Conservation (phyloP, 352 stramenopile genomes). For the Pythium dissimile region DNA sequence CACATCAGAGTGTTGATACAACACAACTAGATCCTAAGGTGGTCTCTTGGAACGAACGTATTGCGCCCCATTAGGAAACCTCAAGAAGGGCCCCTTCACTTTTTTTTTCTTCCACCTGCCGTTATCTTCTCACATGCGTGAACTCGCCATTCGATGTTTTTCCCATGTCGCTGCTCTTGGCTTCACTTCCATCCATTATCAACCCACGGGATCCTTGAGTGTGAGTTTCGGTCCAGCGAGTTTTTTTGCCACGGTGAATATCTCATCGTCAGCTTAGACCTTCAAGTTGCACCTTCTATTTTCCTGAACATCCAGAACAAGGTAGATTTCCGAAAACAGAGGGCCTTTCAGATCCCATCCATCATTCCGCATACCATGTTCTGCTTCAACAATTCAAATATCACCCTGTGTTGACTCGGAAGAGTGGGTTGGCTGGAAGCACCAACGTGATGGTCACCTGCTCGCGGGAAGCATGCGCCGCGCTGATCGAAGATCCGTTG, state of each 20-base stretch:
- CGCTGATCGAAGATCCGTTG: not conserved
- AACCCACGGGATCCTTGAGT: not conserved
- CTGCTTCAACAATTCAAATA: not conserved
- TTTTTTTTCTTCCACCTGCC: too few species aligned
- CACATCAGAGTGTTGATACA: too few species aligned
- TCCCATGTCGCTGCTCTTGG: not conserved
- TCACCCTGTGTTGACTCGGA: not conserved
- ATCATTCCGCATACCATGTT: too few species aligned
- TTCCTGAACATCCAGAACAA: not conserved
- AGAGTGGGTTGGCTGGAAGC: not conserved
- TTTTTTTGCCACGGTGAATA: slow-evolving; percentile 2
- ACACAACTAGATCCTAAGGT: too few species aligned
- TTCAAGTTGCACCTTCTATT: slow-evolving; percentile 12
- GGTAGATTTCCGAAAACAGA: too few species aligned
- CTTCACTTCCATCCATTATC: slow-evolving; percentile 8
- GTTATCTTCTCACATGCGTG: not conserved
- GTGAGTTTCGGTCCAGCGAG: slow-evolving; percentile 7
- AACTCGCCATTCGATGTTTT: too few species aligned
- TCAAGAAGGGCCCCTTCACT: too few species aligned
- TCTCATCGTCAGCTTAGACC: not conserved
- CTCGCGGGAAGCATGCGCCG: slow-evolving; percentile 3
- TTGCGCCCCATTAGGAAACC: too few species aligned
- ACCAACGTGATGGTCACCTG: slow-evolving; percentile 8
- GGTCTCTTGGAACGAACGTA: too few species aligned
- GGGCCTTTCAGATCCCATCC: too few species aligned